Base-by-base conservation (phyloP, 140 eudicot species). In the Stevia rebaudiana region DNA sequence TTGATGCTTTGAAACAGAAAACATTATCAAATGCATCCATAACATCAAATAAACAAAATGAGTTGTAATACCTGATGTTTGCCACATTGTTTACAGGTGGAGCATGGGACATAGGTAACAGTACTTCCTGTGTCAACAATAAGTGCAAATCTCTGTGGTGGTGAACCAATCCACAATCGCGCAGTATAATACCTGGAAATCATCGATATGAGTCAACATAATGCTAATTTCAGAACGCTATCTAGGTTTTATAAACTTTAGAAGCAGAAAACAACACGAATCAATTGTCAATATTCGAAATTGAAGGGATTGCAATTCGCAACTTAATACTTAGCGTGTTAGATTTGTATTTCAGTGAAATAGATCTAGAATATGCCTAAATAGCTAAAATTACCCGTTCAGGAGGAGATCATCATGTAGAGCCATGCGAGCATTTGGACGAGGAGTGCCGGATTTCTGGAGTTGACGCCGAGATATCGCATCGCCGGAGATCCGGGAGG, bases 91-190 rank as follows among this genome's bases (percentile, higher is more conserved):
- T 92, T 80, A 74, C 98, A 92, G 0, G 92, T 81, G 64, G 96
- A 74, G 61, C 98, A 92, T 0, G 98, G 98, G 46, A 92, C 98
- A 80, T 88, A 92, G 2, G 98, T 92, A 43, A 85, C 96, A 30
- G 98, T 92, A 74, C 98, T 92, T 59, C 98, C 98, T 13, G 96
- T 92, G 43, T 92, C 96, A 33, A 92, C 98, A 9, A 92, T 92
- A 15, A 92, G 76, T 8, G 98, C 95, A 56, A 92, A 92, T 57
- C 73, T 76, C 84, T 92, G 98, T 25, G 96, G 89, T 2, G 98
- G 98, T 10, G 90, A 83, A 49, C 98, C 98, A 19, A 92, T 85
- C 89, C 83, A 85, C 30, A 92, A 72, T 65, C 94, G 71, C 43
- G 98, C 88, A 48, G 98, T 85, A 17, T 92, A 92, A 74, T 92